Percentiles rank a stretch among this genome's conserved stretches.
Evolutionary conservation across 305 asterid genomes (phyloP).

Genomic region (Andrographis paniculata): DNA sequence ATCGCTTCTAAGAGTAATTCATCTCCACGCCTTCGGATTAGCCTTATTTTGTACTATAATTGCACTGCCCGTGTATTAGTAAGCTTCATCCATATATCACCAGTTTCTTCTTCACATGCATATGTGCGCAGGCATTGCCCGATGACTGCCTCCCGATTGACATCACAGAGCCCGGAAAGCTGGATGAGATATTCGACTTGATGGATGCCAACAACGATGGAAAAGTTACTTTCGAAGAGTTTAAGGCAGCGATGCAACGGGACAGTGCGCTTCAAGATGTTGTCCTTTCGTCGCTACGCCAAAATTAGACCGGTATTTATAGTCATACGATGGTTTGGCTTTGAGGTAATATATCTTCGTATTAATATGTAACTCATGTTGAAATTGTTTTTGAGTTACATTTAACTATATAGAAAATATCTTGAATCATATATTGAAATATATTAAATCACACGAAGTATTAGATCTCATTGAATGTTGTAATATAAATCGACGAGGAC

Average conservation of each 20-base stretch:
- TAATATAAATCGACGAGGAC: too few species aligned
- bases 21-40: neutral
- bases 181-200: slow-evolving; percentile 71
- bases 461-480: too few species aligned
- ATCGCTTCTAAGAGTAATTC: slow-evolving; percentile 66
- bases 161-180: slow-evolving; percentile 71
- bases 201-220: slow-evolving; percentile 88
- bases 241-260: slow-evolving; percentile 73
- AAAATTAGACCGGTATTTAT: too few species aligned
- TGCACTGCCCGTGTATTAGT: too few species aligned
- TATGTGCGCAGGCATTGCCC: slow-evolving; percentile 61
- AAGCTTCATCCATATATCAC: too few species aligned
- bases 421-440: too few species aligned
- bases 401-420: too few species aligned
- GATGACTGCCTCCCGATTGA: slow-evolving; percentile 68
- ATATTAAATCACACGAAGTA: too few species aligned
- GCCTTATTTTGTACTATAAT: neutral
- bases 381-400: too few species aligned
- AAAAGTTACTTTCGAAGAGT: slow-evolving; percentile 71
- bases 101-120: neutral
- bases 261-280: slow-evolving; percentile 87
- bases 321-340: too few species aligned
- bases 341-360: too few species aligned
- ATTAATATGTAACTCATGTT: too few species aligned
- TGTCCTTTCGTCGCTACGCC: slow-evolving; percentile 75